Percentiles rank a stretch among this genome's conserved stretches.
phyloP scores from a whole-genome alignment of 2,329 filamentous ascomycete genomes.

The Hypoxylon sp. region DNA sequence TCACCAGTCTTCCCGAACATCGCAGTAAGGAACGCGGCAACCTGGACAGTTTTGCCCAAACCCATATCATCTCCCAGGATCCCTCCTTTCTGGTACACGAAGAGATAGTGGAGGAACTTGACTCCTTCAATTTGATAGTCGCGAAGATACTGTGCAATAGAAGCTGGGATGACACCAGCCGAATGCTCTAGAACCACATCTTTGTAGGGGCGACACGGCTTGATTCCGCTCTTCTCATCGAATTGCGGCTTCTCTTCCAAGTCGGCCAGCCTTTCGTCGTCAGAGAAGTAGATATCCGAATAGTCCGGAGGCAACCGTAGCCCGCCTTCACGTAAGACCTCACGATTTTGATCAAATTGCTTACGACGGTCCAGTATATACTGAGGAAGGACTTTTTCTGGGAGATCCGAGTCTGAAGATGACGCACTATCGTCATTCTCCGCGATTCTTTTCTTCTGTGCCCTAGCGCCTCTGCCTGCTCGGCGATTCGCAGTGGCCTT shows the following conservation, averaged over 20 bases:
- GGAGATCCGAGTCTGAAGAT: conserved; percentile 60
- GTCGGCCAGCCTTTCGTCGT: conserved; percentile 73
- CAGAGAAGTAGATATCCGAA: conserved; percentile 81
- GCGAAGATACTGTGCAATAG: conserved; percentile 91
- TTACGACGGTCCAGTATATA: conserved; percentile 79
- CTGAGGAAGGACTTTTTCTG: conserved; percentile 75
- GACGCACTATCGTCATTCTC: conserved; percentile 54
- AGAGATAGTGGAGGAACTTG: conserved; percentile 87
- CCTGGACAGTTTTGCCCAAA: conserved; percentile 95
- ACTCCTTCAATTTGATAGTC: conserved; percentile 93
- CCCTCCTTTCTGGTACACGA: conserved; percentile 91
- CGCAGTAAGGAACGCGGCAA: conserved; percentile 90
- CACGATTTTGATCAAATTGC: conserved; percentile 76
- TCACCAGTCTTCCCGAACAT: conserved; percentile 96
- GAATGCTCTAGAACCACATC: conserved; percentile 84
- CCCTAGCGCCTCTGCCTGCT: conserved; percentile 30
- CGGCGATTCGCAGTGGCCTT: conserved; percentile 39
- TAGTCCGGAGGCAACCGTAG: conserved; percentile 84
- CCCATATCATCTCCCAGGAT: conserved; percentile 98
- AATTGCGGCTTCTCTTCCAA: conserved; percentile 81
- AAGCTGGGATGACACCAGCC: conserved; percentile 84
- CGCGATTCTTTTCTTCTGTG: conserved; percentile 28
- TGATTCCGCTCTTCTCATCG: conserved; percentile 65
- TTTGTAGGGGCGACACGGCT: conserved; percentile 77
- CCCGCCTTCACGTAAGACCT: conserved; percentile 75